Evolutionary conservation across 352 stramenopile species (phyloP), one percentile per base, ranked within the genome.

Genomic region (Phytophthora melonis): DNA sequence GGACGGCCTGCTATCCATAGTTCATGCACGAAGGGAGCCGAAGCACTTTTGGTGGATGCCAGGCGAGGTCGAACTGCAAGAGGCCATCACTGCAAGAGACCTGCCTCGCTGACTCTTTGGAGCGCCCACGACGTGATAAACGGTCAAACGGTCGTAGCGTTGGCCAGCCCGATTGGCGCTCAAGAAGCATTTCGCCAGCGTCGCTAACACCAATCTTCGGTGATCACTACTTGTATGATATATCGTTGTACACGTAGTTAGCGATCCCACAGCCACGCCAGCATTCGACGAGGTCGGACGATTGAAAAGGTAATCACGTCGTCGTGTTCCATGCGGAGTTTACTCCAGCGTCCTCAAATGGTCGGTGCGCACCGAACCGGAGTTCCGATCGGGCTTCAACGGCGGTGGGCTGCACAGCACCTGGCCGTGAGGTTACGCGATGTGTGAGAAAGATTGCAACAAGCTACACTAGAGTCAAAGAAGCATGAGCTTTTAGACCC

Each of bases 141-240:
- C 23, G 23, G 23, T 25, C 23, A 2, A 25, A 25, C 23, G n/a
- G n/a, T n/a, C n/a, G n/a, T n/a, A n/a, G 36, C 36, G 9, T 45
- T 45, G 27, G 27, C 34, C 9, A 11, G 8, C 32, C 32, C 0
- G 32, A 39, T 11, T 39, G 6, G 11, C 32, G 32, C 34, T 14
- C 34, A 41, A 41, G 34, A 41, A 41, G 34, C 34, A 10, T 41
- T 16, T 14, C 16, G 34, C 34, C 1, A 11, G 9, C 10, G 34
- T 41, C 10, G 13, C 10, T 41, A 10, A 43, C 41, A 55, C 16
- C 32, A 67, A 64, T 41, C 2, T 41, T 64, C 36, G 41, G 58
- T 21, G 64, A 43, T 54, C 19, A 41, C 32, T 25, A 25, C 23
- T 25, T 25, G 2, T 19, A 69, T 63, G 55, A 74, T 71, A 66